Evolutionary conservation across 257 asterid species (phyloP), one percentile per base, ranked within the genome.

Genomic region (Pogostemon cablin): DNA sequence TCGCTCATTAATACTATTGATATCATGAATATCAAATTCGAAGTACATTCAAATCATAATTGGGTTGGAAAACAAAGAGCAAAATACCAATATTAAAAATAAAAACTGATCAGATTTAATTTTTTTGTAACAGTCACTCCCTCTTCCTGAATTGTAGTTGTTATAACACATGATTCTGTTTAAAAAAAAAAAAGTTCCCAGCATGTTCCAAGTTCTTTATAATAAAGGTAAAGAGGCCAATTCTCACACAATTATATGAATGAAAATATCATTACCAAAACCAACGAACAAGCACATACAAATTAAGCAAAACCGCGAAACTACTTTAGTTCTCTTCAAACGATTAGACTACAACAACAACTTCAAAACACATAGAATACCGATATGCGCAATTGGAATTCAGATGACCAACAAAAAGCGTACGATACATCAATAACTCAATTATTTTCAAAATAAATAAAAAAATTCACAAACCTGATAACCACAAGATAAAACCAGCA

Each of bases 401-500:
- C 55, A 20, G 32, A 25, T 25, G 32, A 25, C 32, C 12, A 3
- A 9, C 5, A 55, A 32, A 39, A 9, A 9, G 1, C 11, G 0
- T 17, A 38, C 15, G n/a, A 9, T 65, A 9, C 15, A 46, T 10
- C 32, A 15, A 17, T 8, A 40, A 62, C 2, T 9, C 20, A 2
- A 12, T 0, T 7, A 40, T 25, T 25, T 25, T 25, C 32, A 25
- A 25, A 25, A 25, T 25, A 4, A 10, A 11, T 4, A 44, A 55
- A 55, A 54, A 20, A 55, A 55, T 20, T n/a, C 58, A 54, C 72
- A 25, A 69, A 43, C 35, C 56, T 8, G 34, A 56, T 50, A 53
- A 53, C 32, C 37, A 12, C 37, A 53, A 71, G 64, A 49, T 8
- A 58, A 11, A 12, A 50, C 56, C 56, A 9, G 56, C 34, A 48